Evolutionary conservation across 176 grass and related monocot genomes (phyloP).

Genomic region (Zizania latifolia): DNA sequence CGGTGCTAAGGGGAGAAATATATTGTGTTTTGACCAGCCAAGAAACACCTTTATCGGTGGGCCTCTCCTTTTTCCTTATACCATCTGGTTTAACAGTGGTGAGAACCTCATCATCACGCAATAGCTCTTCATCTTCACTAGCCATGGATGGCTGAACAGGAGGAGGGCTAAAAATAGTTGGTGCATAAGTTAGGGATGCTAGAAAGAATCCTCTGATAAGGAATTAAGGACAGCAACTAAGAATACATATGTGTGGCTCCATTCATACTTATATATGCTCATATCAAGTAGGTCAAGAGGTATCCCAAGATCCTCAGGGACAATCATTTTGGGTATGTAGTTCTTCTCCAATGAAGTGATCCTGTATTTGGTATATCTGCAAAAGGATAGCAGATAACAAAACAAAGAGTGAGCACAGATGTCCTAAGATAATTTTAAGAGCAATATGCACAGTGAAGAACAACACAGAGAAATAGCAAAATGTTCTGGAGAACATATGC

Average conservation of each 20-base stretch:
- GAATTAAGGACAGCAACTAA: not conserved
- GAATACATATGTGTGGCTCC: slow-evolving; percentile 23
- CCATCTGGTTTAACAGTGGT: slow-evolving; percentile 92
- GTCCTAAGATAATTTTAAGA: slow-evolving; percentile 1
- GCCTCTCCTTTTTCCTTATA: slow-evolving; percentile 89
- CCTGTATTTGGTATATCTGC: slow-evolving; percentile 85
- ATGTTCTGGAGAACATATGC: too few relatives aligned
- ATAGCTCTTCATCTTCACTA: slow-evolving; percentile 81
- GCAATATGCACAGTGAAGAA: slow-evolving; percentile 10
- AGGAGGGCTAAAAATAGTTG: slow-evolving; percentile 45
- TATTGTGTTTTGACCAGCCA: slow-evolving; percentile 99
- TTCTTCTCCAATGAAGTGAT: slow-evolving; percentile 95
- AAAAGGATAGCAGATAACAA: slow-evolving; percentile 7
- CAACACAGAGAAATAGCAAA: not conserved
- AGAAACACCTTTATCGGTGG: slow-evolving; percentile 93
- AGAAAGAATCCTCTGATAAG: slow-evolving; percentile 4
- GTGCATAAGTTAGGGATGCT: slow-evolving; percentile 10
- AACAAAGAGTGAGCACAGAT: slow-evolving; percentile 20
- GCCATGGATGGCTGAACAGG: slow-evolving; percentile 40
- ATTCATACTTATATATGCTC: slow-evolving; percentile 83
- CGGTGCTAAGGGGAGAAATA: slow-evolving; percentile 86
- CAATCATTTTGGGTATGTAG: slow-evolving; percentile 82
- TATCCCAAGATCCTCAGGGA: slow-evolving; percentile 86
- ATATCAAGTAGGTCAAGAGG: slow-evolving; percentile 98
- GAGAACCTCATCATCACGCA: slow-evolving; percentile 77